Evolutionary conservation across 2,329 filamentous ascomycete genomes (phyloP).

Genomic region (Colletotrichum melonis): DNA sequence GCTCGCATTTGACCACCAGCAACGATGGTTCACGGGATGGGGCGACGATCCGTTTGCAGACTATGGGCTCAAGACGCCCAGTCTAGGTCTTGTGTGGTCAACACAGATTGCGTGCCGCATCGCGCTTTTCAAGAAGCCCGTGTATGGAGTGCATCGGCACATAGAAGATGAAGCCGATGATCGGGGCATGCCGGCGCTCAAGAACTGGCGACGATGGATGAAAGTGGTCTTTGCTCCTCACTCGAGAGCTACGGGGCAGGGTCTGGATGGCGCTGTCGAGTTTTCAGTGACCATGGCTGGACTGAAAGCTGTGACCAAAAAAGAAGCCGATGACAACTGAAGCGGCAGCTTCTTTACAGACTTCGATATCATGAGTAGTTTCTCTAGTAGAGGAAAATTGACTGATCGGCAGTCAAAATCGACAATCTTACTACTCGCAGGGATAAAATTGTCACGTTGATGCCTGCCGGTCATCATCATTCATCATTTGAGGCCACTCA

Average conservation of each 20-base stretch:
- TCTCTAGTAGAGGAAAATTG: not conserved
- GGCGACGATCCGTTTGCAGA: conserved; percentile 72
- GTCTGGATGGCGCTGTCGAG: conserved; percentile 66
- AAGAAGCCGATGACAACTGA: conserved; percentile 16
- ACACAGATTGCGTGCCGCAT: conserved; percentile 88
- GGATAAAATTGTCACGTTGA: not conserved
- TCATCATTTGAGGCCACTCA: not conserved
- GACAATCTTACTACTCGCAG: not conserved
- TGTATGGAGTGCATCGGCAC: conserved; percentile 52
- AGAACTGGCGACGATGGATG: conserved; percentile 79
- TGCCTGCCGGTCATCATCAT: not conserved
- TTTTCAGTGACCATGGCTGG: conserved; percentile 82
- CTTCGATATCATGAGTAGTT: not conserved
- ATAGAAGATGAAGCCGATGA: conserved; percentile 55
- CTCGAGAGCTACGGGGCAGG: conserved; percentile 63
- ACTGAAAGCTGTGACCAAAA: conserved; percentile 50
- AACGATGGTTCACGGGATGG: conserved; percentile 96
- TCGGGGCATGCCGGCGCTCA: conserved; percentile 57
- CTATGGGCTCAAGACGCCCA: conserved; percentile 79
- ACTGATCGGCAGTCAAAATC: not conserved
- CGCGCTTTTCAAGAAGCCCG: conserved; percentile 79
- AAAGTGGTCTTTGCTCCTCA: conserved; percentile 93
- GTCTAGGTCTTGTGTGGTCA: conserved; percentile 89
- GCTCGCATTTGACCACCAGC: conserved; percentile 86
- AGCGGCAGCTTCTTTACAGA: not conserved